Base-by-base conservation (phyloP, 139 green algal genomes). In the Nannochloris sp. region DNA sequence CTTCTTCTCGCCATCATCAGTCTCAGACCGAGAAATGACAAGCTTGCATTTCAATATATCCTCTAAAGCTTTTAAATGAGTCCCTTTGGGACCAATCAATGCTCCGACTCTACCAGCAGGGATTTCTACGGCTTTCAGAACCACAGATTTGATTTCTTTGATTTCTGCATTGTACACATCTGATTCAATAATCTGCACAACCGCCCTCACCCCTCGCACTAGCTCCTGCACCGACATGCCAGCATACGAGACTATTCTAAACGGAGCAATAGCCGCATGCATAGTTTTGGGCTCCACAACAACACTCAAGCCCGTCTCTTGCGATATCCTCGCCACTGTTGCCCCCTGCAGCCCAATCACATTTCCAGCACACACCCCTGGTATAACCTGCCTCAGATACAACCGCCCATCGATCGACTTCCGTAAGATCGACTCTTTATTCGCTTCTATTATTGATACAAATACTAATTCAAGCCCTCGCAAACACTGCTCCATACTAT, bases 201-300 rank as follows among this genome's bases (percentile, higher is more conserved):
- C 70, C 48, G 62, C 56, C 6, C 28, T 59, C 49, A 69, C 65
- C 1, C 55, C 70, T 3, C 56, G 48, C 2, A 53, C 16, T 14
- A 77, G 25, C 23, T 49, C 11, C 43, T 62, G 28, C 5, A 67
- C 13, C 17, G 8, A 26, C 4, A 49, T n/a, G 10, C 49, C 16
- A 12, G 51, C n/a, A 37, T 65, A 73, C n/a, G 55, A 55, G 25
- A 77, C 63, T 5, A 65, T 33, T 46, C 70, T 64, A 51, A 77
- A 77, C 43, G 70, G 70, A 57, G 67, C 40, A 45, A 77, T 71
- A 16, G 65, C 65, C 20, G 70, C 70, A 31, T 73, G 65, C n/a
- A 26, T 20, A 20, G n/a, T 25, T 50, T 60, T 65, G 17, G 58
- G 28, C 56, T 73, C 70, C 25, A 77, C 53, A 48, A 69, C 23